Base-by-base conservation (phyloP, 2,329 filamentous ascomycete genomes). In the Neodidymelliopsis sp. region DNA sequence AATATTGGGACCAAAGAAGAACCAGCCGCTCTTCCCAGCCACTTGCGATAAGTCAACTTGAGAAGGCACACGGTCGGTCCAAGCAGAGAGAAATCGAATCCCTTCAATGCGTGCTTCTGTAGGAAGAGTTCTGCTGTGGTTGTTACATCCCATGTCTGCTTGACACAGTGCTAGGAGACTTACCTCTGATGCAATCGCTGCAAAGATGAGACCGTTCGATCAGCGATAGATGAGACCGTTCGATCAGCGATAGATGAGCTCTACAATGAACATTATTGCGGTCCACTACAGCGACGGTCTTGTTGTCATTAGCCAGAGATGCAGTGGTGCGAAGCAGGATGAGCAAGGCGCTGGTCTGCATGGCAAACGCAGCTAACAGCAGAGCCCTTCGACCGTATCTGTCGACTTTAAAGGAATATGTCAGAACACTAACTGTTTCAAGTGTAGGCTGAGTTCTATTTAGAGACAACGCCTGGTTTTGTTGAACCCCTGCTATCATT, bases 251-350 rank as follows among this genome's bases (percentile, higher is more conserved):
- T 52, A 42, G 4, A 25, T 52, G 12, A 52, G 36, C n/a, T n/a
- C 41, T 8, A 51, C 48, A 11, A 51, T 38, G 30, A 51, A 51
- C 35, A 51, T 10, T 35, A 51, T 42, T 6, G 41, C 48, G 3
- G 46, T 39, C 41, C 18, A 36, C 48, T 7, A 45, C 35, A 18
- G 48, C 48, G 11, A 35, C 41, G 2, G 30, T 35, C 19, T 13
- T 51, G 7, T 37, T 51, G 9, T 31, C 18, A 20, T 46, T 46
- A 2, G 19, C 30, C 6, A 41, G 37, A 19, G 46, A 46, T 2
- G 30, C 41, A 12, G 35, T 51, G 9, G 41, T 50, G 4, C 41
- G 29, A 6, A 19, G 24, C 9, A 40, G 9, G 16, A 40, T 16
- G 12, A 40, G 37, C n/a, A 40, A 16, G 4, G 41, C 41, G 13